Percentiles rank a stretch among this genome's conserved stretches.
These are phyloP conservation scores for Didymella arachidicola DNA, from an alignment of 2,329 filamentous ascomycete genomes.

Conservation along the genomic window DNA sequence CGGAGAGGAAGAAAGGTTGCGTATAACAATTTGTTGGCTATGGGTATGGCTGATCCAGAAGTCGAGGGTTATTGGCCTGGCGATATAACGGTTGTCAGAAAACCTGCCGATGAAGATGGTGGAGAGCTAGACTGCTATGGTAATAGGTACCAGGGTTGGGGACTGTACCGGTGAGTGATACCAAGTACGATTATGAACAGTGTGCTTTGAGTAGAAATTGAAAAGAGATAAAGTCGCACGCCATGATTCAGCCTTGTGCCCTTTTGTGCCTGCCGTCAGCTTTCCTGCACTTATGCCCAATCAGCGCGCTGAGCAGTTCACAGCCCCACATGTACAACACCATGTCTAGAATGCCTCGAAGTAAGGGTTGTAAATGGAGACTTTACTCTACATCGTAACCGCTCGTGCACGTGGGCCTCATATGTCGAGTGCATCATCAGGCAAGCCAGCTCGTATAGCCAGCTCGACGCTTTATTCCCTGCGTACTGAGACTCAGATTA, in stretches of 20 bases:
- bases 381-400: not conserved
- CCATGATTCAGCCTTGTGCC: constrained; percentile 4
- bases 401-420: not conserved
- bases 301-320: constrained; percentile 4
- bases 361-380: not conserved
- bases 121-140: constrained; percentile 60
- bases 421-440: not conserved
- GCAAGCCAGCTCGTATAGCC: not conserved
- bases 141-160: constrained; percentile 62
- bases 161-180: constrained; percentile 57
- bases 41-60: constrained; percentile 42
- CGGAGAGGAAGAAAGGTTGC: constrained; percentile 61
- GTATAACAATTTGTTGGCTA: constrained; percentile 51
- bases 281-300: constrained; percentile 8
- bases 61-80: constrained; percentile 68
- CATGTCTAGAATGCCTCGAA: not conserved
- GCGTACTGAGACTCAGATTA: not conserved
- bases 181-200: not conserved
- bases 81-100: constrained; percentile 64
- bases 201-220: not conserved
- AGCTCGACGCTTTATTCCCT: not conserved
- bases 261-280: constrained; percentile 1
- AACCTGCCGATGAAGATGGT: constrained; percentile 49
- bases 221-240: not conserved
- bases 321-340: constrained; percentile 7